Evolutionary conservation across 2,329 filamentous ascomycete species (phyloP).

Genomic region (Hypoxylon sp.): DNA sequence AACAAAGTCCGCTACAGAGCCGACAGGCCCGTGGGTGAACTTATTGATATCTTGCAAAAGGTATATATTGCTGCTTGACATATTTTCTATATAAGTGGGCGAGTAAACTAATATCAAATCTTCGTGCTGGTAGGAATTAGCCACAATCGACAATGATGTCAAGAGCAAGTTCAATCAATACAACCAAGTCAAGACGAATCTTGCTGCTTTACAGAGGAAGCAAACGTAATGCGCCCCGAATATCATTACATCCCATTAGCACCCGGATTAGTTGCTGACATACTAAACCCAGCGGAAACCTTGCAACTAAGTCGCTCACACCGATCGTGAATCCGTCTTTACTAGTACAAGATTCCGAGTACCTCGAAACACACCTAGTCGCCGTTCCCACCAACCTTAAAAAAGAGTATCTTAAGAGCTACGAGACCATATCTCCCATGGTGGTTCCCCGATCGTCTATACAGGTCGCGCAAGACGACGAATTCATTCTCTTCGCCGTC

Average conservation of each 20-base stretch:
- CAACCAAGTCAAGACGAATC: constrained; percentile 88
- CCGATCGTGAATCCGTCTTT: constrained; percentile 85
- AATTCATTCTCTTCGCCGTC: constrained; percentile 90
- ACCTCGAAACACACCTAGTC: constrained; percentile 94
- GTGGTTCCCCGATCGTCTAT: constrained; percentile 91
- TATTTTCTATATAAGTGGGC: background rate
- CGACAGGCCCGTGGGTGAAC: constrained; percentile 88
- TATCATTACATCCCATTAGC: constrained; percentile 7
- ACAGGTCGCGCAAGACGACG: constrained; percentile 86
- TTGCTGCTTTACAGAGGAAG: constrained; percentile 85
- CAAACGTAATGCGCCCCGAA: constrained; percentile 76
- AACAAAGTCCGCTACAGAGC: constrained; percentile 98
- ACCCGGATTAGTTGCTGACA: constrained; percentile 26
- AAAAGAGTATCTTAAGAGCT: constrained; percentile 90
- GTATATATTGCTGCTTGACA: constrained; percentile 58
- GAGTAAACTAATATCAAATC: constrained; percentile 33
- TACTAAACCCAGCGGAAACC: constrained; percentile 77
- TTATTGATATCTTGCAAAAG: constrained; percentile 91
- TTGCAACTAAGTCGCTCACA: constrained; percentile 93
- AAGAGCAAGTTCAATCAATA: constrained; percentile 96
- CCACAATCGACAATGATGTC: constrained; percentile 95
- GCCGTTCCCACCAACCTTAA: constrained; percentile 84
- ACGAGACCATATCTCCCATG: constrained; percentile 91
- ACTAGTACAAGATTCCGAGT: constrained; percentile 91
- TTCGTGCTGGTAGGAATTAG: constrained; percentile 75